Base-by-base conservation (phyloP, 768 basidiomycete species). In the Pseudohyphozyma bogoriensis region DNA sequence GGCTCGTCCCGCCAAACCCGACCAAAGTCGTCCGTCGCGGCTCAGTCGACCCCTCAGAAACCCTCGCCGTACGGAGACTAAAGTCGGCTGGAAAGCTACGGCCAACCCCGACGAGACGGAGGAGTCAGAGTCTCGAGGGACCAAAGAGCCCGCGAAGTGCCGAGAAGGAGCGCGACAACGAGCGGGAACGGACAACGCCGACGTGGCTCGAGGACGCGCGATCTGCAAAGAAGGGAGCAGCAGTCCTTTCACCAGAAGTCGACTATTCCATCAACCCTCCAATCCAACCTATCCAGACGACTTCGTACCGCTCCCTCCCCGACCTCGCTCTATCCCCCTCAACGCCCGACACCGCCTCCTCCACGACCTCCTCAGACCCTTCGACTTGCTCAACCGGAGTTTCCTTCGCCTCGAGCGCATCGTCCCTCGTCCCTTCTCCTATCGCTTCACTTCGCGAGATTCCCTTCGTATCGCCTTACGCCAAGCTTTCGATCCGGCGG, bases 51-150 rank as follows among this genome's bases (percentile, higher is more conserved):
- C 24, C 47, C 9, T 15, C 29, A 13, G 50, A 51, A 32, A 51
- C 50, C 32, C 50, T 51, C n/a, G 50, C 33, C 31, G 50, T 51
- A n/a, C 50, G 33, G 33, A 18, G 50, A 13, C 50, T 51, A 20
- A 33, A 26, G 11, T 33, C 50, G 22, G 4, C 22, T 11, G 50
- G 32, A 7, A 35, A 32, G 20, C 22, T 51, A n/a, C 32, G 33
- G 4, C 50, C 9, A 16, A 32, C 3, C 10, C 3, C 22, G 28
- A 13, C 15, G 47, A 6, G 1, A 4, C 16, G 29, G 47, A 32
- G 28, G 11, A 15, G 10, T 6, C 28, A 29, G 1, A 26, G 47
- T 7, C 24, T 31, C 28, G 29, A 42, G 20, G 20, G 40, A 20
- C 40, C 24, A n/a, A n/a, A n/a, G n/a, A n/a, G n/a, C 10, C 11